phyloP scores from a whole-genome alignment of 495 filamentous ascomycete species.

The Chaetomium tenue region DNA sequence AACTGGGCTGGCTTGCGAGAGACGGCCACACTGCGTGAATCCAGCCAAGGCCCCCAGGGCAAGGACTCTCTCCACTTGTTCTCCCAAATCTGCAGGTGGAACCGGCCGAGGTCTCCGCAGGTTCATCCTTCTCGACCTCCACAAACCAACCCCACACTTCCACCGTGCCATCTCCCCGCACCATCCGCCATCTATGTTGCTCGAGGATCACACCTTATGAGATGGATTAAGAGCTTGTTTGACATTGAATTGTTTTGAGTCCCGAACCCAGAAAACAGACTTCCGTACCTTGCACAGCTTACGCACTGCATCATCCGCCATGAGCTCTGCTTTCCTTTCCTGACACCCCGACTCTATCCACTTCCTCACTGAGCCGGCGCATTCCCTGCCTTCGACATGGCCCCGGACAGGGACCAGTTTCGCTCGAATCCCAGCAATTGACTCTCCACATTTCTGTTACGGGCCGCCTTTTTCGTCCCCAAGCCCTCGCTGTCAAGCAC shows the following conservation, averaged over 20 bases:
- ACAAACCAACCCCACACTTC: slow-evolving; percentile 4
- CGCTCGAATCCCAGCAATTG: slow-evolving; percentile 4
- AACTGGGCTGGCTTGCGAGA: background rate
- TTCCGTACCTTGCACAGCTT: background rate
- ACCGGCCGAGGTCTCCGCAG: slow-evolving; percentile 4
- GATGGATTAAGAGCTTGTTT: background rate
- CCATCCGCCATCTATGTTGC: slow-evolving; percentile 2
- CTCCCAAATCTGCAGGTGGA: background rate
- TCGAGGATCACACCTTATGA: background rate
- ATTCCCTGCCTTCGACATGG: background rate
- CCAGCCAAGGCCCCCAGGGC: too few species aligned
- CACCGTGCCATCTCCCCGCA: slow-evolving; percentile 1
- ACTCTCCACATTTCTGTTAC: background rate
- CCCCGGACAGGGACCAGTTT: background rate
- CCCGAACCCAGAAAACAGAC: background rate
- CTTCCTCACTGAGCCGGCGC: background rate
- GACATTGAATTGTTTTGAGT: background rate
- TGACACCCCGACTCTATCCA: background rate
- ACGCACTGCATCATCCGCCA: too few species aligned
- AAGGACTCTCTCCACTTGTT: too few species aligned
- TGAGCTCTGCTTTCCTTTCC: background rate
- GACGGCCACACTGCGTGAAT: too few species aligned
- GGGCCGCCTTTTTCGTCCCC: background rate
- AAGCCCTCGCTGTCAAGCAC: background rate
- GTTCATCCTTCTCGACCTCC: background rate